A percentile compares a stretch with the other conserved stretches of the same genome.
phyloP scores from a whole-genome alignment of 192 early-diverging fungal species.

The Coemansia sp. region DNA sequence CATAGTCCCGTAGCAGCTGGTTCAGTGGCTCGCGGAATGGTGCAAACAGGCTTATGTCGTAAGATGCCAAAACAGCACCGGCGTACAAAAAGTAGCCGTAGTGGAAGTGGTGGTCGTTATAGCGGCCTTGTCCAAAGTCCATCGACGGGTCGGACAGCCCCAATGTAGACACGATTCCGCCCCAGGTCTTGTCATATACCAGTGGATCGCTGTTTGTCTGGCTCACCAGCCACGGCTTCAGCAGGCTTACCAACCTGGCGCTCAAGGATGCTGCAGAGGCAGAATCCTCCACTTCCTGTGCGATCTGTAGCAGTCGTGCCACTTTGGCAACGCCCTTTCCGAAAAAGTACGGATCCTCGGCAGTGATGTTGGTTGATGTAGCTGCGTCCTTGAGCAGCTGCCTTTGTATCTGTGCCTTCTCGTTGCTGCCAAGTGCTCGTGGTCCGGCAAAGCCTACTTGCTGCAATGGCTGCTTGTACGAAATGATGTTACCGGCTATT shows the following conservation, averaged over 20 bases:
- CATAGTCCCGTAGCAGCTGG: conserved; percentile 59
- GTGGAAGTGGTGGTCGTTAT: conserved; percentile 65
- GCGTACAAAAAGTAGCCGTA: conserved; percentile 61
- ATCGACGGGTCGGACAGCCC: conserved; percentile 31
- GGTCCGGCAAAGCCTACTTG: conserved; percentile 28
- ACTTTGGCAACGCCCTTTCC: conserved; percentile 53
- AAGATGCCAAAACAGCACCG: conserved; percentile 48
- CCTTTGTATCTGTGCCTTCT: conserved; percentile 25
- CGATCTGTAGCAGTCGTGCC: conserved; percentile 55
- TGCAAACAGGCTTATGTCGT: conserved; percentile 38
- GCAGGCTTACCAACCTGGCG: conserved; percentile 7
- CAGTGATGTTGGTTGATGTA: conserved; percentile 18
- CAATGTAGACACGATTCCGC: conserved; percentile 43
- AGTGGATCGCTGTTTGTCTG: conserved; percentile 42
- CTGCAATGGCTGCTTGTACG: conserved; percentile 43
- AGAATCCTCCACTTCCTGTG: conserved; percentile 38
- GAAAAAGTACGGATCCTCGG: conserved; percentile 56
- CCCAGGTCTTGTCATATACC: conserved; percentile 53
- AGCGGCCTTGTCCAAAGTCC: conserved; percentile 58
- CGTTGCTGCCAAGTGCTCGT: conserved; percentile 20
- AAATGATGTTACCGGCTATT: conserved; percentile 50
- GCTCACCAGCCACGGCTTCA: conserved; percentile 42
- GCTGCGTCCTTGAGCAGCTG: conserved; percentile 42
- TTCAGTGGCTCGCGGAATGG: conserved; percentile 27
- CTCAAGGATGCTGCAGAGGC: conserved; percentile 14